Conservation (phyloP, 2,329 filamentous ascomycete genomes). For the Fonsecaea pugnacius region DNA sequence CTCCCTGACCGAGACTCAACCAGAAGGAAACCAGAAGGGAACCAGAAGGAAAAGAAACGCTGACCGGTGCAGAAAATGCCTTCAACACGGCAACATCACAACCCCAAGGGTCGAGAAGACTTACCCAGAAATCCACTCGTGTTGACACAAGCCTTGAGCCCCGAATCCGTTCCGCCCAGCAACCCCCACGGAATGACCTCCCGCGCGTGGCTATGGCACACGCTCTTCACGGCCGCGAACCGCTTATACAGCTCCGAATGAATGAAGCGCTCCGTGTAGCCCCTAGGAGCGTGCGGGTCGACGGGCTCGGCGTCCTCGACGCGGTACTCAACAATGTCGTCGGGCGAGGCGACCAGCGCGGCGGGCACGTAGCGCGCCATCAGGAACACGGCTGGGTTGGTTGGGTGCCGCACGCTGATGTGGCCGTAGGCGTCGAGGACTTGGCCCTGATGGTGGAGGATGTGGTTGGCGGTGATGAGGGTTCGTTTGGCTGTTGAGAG, state of each 20-base stretch:
- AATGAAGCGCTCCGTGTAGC: conserved; percentile 53
- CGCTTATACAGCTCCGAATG: conserved; percentile 54
- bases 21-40: neutral
- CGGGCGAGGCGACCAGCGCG: conserved; percentile 49
- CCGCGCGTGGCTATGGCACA: conserved; percentile 43
- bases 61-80: neutral
- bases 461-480: conserved; percentile 55
- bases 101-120: neutral
- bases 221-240: conserved; percentile 45
- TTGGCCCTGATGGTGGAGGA: conserved; percentile 52
- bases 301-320: conserved; percentile 50
- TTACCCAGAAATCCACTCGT: conserved; percentile 6
- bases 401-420: conserved; percentile 57
- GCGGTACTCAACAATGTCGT: conserved; percentile 55
- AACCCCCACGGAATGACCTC: neutral
- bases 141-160: conserved; percentile 1
- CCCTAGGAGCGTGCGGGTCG: conserved; percentile 45
- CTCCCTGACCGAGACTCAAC: neutral
- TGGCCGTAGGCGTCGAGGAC: conserved; percentile 61
- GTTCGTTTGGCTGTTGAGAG: neutral
- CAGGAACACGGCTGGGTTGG: conserved; percentile 52
- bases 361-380: conserved; percentile 55
- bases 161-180: neutral
- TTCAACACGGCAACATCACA: neutral
- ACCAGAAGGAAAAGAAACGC: neutral